A percentile compares a stretch with the other conserved stretches of the same genome.
Evolutionary conservation across 331 rosid genomes (phyloP).

Genomic region (Stylosanthes scabra): DNA sequence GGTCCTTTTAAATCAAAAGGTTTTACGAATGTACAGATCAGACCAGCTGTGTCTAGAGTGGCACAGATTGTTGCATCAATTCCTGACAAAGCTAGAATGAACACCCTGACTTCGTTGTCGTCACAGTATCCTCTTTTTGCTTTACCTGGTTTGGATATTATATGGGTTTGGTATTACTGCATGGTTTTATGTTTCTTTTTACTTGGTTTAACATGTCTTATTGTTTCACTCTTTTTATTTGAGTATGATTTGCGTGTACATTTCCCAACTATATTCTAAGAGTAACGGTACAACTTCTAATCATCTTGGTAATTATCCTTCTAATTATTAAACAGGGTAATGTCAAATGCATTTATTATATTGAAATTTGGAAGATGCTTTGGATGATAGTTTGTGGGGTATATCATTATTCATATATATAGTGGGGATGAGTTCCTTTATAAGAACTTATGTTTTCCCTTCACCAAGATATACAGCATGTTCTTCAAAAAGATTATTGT

Average conservation of each 20-base stretch:
- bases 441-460: conserved; percentile 44
- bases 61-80: conserved; percentile 85
- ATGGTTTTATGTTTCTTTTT: conserved; percentile 26
- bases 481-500: conserved; percentile 81
- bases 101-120: conserved; percentile 65
- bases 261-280: conserved; percentile 13
- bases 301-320: no score
- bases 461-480: conserved; percentile 67
- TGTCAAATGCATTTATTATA: no score
- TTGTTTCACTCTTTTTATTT: conserved; percentile 13
- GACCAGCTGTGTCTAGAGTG: conserved; percentile 58
- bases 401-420: background rate
- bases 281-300: no score
- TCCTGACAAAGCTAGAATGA: conserved; percentile 90
- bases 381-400: no score
- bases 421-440: conserved; percentile 18
- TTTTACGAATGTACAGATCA: conserved; percentile 39
- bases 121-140: conserved; percentile 78
- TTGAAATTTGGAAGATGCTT: no score
- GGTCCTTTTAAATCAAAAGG: conserved; percentile 42
- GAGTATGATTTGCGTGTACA: conserved; percentile 26
- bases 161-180: conserved; percentile 19
- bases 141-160: conserved; percentile 28
- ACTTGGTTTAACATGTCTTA: conserved; percentile 12
- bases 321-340: no score